Conservation (phyloP, 208 protist genomes). For the Leishmania guyanensis region DNA sequence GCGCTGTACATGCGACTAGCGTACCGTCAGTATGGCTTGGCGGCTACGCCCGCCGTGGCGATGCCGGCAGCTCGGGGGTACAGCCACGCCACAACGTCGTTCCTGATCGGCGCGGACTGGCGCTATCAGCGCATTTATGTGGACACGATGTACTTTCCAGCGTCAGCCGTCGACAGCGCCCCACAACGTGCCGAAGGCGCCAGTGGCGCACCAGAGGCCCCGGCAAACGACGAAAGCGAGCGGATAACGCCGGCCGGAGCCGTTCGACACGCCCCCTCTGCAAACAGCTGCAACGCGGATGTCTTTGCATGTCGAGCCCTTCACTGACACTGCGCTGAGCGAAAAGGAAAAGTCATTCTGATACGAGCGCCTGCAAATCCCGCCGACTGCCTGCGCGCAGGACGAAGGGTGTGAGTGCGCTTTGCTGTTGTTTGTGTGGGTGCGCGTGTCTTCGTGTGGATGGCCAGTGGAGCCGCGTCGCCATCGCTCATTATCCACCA, state of each 20-base stretch:
- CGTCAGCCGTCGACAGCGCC: neutral
- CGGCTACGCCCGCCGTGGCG: constrained; percentile 9
- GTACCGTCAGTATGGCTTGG: constrained; percentile 20
- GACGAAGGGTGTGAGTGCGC: neutral
- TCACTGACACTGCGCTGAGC: neutral
- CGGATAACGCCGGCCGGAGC: neutral
- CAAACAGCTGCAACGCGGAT: neutral
- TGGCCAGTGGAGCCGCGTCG: neutral
- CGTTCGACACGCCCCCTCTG: neutral
- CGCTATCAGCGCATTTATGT: constrained; percentile 79
- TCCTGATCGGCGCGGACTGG: constrained; percentile 69
- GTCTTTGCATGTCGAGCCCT: constrained; percentile 28
- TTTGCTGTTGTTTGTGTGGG: neutral
- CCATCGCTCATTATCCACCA: neutral
- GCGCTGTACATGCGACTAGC: constrained; percentile 5
- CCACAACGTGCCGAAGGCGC: neutral
- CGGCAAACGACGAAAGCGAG: neutral
- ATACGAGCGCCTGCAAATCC: neutral
- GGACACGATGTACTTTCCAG: constrained; percentile 47
- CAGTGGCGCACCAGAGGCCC: neutral
- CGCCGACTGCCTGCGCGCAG: neutral
- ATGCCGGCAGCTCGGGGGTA: constrained; percentile 38
- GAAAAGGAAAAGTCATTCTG: neutral
- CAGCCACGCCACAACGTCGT: constrained; percentile 51
- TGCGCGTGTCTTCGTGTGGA: neutral